phyloP scores from a whole-genome alignment of 2,329 filamentous ascomycete species.

The Clarireedia homoeocarpa region DNA sequence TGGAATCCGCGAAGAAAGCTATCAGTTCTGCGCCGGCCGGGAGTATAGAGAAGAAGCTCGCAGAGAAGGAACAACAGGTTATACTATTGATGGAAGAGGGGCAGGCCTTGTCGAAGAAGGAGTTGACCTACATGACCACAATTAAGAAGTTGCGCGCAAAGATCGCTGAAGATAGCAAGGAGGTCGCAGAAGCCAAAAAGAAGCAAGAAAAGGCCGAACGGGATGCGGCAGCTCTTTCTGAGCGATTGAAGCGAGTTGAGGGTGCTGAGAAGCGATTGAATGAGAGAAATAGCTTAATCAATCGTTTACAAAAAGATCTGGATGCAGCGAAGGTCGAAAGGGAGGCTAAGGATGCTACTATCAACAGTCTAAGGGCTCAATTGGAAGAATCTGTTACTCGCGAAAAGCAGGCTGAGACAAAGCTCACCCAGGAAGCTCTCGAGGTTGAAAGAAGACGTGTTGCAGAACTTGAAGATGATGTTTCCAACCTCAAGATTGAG shows the following conservation, averaged over 20 bases:
- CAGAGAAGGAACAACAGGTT: conserved; percentile 86
- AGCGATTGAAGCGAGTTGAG: conserved; percentile 41
- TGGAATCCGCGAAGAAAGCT: conserved; percentile 64
- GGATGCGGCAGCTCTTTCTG: conserved; percentile 41
- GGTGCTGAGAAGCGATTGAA: conserved; percentile 47
- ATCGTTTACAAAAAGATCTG: conserved; percentile 48
- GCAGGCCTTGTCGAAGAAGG: conserved; percentile 75
- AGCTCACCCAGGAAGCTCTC: conserved; percentile 58
- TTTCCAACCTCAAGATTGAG: conserved; percentile 66
- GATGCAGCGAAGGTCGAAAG: conserved; percentile 55
- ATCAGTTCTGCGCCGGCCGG: conserved; percentile 54
- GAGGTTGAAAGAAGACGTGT: conserved; percentile 54
- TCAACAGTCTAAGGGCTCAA: conserved; percentile 62
- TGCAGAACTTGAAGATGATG: conserved; percentile 47
- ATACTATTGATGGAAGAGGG: conserved; percentile 88
- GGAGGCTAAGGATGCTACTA: conserved; percentile 53
- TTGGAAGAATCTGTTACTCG: conserved; percentile 59
- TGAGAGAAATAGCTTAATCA: conserved; percentile 45
- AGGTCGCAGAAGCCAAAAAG: conserved; percentile 49
- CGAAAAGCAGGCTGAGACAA: conserved; percentile 58
- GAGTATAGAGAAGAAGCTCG: conserved; percentile 67
- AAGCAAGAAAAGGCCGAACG: conserved; percentile 50
- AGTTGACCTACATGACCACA: conserved; percentile 73
- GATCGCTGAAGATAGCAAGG: conserved; percentile 57
- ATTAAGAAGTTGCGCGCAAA: conserved; percentile 75